A percentile compares a stretch with the other conserved stretches of the same genome.
Conservation (phyloP, 306 rosid species). For the apple (Malus domestica) region DNA sequence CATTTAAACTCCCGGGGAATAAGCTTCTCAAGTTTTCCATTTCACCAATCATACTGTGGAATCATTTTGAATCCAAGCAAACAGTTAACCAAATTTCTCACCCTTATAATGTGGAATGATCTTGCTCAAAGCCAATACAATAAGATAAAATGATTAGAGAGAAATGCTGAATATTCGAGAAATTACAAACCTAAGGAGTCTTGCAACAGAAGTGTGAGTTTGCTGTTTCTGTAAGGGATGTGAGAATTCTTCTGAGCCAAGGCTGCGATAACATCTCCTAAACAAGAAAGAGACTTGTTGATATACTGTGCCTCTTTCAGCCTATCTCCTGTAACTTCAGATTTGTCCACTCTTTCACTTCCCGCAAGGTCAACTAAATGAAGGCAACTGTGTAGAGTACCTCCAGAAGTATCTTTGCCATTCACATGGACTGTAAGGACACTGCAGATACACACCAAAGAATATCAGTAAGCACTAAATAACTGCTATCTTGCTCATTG, state of each 20-base stretch:
- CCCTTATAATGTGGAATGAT: not conserved
- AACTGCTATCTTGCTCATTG: not conserved
- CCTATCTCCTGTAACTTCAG: constrained; percentile 89
- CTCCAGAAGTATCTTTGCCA: constrained; percentile 72
- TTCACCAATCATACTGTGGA: not conserved
- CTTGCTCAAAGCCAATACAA: not conserved
- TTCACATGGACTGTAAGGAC: constrained; percentile 83
- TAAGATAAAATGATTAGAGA: not conserved
- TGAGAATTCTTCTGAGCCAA: constrained; percentile 95
- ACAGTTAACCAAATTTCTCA: not conserved
- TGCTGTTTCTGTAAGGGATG: constrained; percentile 92
- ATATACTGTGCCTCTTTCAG: constrained; percentile 86
- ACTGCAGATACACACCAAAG: constrained; percentile 32
- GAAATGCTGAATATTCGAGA: not conserved
- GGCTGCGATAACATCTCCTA: constrained; percentile 93
- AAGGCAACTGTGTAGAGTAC: constrained; percentile 60
- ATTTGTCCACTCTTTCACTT: constrained; percentile 90
- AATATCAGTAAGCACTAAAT: not conserved
- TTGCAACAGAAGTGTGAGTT: constrained; percentile 93
- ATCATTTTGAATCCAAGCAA: not conserved
- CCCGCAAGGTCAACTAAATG: constrained; percentile 98
- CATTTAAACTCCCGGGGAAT: not conserved
- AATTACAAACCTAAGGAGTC: constrained; percentile 63
- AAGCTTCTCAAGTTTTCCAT: not conserved
- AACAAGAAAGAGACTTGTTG: constrained; percentile 89